phyloP scores from a whole-genome alignment of 805 yeast genomes.

The Groenewaldozyma tartarivorans region DNA sequence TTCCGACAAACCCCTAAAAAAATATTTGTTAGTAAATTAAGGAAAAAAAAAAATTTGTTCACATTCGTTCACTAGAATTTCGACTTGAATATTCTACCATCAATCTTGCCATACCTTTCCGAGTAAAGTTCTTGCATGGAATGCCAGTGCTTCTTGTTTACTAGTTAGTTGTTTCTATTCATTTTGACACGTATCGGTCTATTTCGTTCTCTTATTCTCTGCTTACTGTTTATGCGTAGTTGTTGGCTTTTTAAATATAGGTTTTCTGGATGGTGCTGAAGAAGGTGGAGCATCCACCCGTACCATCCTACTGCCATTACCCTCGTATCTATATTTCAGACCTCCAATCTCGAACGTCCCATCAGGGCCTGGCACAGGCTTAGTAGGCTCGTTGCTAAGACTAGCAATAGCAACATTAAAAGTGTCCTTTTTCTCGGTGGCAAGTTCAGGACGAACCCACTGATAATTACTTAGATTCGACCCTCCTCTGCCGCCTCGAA shows the following conservation, averaged over 20 bases:
- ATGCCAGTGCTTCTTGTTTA: slow-evolving; percentile 2
- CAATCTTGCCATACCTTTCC: slow-evolving; percentile 7
- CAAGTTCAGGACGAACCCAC: background rate
- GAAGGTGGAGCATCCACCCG: slow-evolving; percentile 7
- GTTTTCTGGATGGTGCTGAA: background rate
- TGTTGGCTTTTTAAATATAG: background rate
- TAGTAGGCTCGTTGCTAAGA: too few relatives aligned
- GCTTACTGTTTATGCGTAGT: slow-evolving; percentile 17
- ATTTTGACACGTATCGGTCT: too few relatives aligned
- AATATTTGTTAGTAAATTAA: slow-evolving; percentile 6
- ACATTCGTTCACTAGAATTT: too few relatives aligned
- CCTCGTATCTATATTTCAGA: slow-evolving; percentile 14
- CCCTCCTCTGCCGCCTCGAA: background rate
- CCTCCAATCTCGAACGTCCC: slow-evolving; percentile 18
- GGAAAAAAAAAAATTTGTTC: background rate
- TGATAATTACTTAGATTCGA: background rate
- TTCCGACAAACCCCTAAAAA: slow-evolving; percentile 43
- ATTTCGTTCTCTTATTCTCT: too few relatives aligned
- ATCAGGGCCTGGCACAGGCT: background rate
- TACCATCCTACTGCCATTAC: slow-evolving; percentile 20
- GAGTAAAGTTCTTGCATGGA: slow-evolving; percentile 10
- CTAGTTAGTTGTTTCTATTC: too few relatives aligned
- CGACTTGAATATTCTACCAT: too few relatives aligned
- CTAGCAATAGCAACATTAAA: background rate
- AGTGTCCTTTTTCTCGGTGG: background rate